These are phyloP conservation scores for Paraconiothyrium brasiliense DNA, from an alignment of 2,329 filamentous ascomycete species.

Conservation along the genomic window DNA sequence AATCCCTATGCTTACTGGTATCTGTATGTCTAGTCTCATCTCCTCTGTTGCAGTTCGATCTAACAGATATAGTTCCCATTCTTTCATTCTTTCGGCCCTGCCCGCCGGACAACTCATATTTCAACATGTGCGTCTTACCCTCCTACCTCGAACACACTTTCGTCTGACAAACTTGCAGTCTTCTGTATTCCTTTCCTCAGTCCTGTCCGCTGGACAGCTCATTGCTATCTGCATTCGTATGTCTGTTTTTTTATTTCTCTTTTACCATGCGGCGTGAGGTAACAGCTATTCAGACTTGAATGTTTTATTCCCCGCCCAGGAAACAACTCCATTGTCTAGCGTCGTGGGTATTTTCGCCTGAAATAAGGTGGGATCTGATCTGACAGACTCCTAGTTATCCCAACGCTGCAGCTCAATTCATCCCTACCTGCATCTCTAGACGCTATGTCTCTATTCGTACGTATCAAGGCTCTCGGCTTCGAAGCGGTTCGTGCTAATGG, in stretches of 20 bases:
- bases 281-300: background rate
- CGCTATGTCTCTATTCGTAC: no score
- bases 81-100: background rate
- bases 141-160: background rate
- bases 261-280: background rate
- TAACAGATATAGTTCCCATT: background rate
- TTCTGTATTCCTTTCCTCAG: background rate
- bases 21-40: background rate
- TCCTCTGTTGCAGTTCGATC: background rate
- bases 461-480: background rate
- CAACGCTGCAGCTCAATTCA: no score
- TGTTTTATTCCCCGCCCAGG: background rate
- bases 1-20: background rate
- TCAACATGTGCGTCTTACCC: background rate
- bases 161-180: background rate
- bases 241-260: background rate
- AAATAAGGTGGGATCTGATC: no score
- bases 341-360: background rate
- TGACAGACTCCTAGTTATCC: no score
- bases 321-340: background rate
- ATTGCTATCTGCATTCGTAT: background rate
- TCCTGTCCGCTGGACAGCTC: background rate
- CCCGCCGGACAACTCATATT: background rate
- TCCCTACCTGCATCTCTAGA: no score
- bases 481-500: background rate